A percentile compares a stretch with the other conserved stretches of the same genome.
phyloP scores from a whole-genome alignment of 148 eudicot genomes.

The Rheum nobile region DNA sequence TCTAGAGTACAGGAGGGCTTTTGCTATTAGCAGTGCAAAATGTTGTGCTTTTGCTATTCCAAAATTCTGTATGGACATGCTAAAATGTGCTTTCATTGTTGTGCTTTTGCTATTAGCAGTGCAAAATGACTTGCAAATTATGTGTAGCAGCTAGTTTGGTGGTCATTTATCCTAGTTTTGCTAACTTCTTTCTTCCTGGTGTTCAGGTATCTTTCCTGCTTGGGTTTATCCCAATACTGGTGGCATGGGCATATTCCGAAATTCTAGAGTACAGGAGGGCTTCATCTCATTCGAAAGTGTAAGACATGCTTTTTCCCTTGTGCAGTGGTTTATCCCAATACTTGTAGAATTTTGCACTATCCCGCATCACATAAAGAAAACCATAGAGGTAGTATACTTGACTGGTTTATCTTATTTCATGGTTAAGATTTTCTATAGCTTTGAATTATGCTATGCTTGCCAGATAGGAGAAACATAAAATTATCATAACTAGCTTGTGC shows the following conservation, averaged over 20 bases:
- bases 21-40: too few species aligned
- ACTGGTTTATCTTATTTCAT: background rate
- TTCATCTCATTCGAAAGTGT: slow-evolving; percentile 10
- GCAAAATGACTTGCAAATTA: too few species aligned
- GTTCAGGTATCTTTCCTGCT: slow-evolving; percentile 11
- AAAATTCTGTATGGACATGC: too few species aligned
- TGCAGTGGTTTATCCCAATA: background rate
- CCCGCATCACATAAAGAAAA: background rate
- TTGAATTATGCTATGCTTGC: background rate
- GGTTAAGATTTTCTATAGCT: background rate
- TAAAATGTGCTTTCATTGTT: too few species aligned
- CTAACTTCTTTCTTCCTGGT: background rate
- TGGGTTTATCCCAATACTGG: slow-evolving; percentile 8
- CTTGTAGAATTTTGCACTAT: background rate
- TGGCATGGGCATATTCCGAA: slow-evolving; percentile 8
- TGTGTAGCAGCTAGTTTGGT: too few species aligned
- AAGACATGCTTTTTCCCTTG: background rate
- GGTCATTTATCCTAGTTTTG: background rate
- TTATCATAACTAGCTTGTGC: background rate
- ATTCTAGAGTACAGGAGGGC: slow-evolving; percentile 4
- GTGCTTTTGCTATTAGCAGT: too few species aligned
- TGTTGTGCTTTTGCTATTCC: too few species aligned
- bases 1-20: too few species aligned
- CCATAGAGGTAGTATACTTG: background rate
- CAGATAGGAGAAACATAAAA: background rate